Conservation (phyloP, 805 yeast species). For the Yarrowia deformans region DNA sequence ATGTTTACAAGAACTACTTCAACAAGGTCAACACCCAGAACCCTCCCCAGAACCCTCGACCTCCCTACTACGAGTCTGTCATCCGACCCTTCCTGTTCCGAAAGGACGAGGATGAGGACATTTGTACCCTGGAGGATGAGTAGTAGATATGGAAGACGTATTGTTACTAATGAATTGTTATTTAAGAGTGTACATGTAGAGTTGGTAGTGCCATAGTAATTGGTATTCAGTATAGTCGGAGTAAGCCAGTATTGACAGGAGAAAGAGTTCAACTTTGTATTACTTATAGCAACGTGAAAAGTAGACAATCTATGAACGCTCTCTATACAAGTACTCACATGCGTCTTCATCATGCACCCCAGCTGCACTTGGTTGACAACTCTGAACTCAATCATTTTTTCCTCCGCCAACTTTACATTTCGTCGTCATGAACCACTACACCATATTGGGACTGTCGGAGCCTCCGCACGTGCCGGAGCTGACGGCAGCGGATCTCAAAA, state of each 20-base stretch:
- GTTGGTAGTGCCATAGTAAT: too few relatives aligned
- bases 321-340: background rate
- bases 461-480: constrained; percentile 25
- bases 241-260: too few relatives aligned
- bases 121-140: constrained; percentile 29
- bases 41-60: constrained; percentile 56
- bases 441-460: constrained; percentile 23
- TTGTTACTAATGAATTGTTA: constrained; percentile 7
- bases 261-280: too few relatives aligned
- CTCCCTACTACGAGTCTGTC: constrained; percentile 59
- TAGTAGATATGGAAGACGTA: background rate
- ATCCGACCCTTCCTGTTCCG: constrained; percentile 51
- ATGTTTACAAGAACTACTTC: constrained; percentile 81
- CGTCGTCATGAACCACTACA: constrained; percentile 31
- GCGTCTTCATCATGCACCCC: background rate
- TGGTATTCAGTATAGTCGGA: too few relatives aligned
- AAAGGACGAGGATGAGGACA: constrained; percentile 44
- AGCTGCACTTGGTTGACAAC: background rate
- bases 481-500: constrained; percentile 53
- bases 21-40: constrained; percentile 63
- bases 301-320: too few relatives aligned
- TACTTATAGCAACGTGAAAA: too few relatives aligned
- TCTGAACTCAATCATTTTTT: constrained; percentile 3
- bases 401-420: background rate
- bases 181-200: too few relatives aligned